phyloP scores from a whole-genome alignment of 768 basidiomycete species.

The Psilocybe cubensis region DNA sequence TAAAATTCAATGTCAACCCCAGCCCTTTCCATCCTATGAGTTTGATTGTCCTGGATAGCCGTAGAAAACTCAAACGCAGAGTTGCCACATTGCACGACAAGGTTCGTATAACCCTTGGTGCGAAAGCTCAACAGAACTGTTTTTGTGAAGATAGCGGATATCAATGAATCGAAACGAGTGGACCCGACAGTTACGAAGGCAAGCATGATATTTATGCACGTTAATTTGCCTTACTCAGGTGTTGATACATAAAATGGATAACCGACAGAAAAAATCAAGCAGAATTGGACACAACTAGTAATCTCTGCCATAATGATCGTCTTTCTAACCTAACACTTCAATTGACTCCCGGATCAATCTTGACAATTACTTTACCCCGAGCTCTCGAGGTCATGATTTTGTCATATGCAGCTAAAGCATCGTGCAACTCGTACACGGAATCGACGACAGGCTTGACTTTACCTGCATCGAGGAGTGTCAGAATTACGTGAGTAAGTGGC shows the following conservation, averaged over 20 bases:
- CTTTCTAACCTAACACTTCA: background rate
- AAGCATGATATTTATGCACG: conserved; percentile 34
- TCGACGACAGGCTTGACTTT: conserved; percentile 60
- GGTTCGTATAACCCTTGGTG: conserved; percentile 54
- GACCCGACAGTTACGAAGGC: conserved; percentile 90
- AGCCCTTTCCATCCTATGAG: conserved; percentile 28
- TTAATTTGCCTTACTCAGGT: background rate
- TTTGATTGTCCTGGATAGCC: conserved; percentile 31
- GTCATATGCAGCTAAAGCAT: conserved; percentile 65
- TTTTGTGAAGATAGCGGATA: conserved; percentile 58
- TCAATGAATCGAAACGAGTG: conserved; percentile 80
- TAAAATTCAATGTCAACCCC: conserved; percentile 66
- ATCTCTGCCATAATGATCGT: no score
- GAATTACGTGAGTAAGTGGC: no score
- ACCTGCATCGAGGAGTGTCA: conserved; percentile 31
- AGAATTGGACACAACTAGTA: background rate
- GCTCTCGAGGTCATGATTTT: conserved; percentile 56
- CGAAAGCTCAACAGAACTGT: conserved; percentile 60
- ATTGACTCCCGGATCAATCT: conserved; percentile 32
- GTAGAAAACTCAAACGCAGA: conserved; percentile 49
- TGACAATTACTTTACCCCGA: conserved; percentile 70
- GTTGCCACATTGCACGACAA: conserved; percentile 83
- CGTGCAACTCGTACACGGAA: conserved; percentile 58
- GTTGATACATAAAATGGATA: background rate
- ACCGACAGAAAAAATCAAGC: background rate